Conservation (phyloP, 2,329 filamentous ascomycete genomes). For the Metarhizium brunneum region DNA sequence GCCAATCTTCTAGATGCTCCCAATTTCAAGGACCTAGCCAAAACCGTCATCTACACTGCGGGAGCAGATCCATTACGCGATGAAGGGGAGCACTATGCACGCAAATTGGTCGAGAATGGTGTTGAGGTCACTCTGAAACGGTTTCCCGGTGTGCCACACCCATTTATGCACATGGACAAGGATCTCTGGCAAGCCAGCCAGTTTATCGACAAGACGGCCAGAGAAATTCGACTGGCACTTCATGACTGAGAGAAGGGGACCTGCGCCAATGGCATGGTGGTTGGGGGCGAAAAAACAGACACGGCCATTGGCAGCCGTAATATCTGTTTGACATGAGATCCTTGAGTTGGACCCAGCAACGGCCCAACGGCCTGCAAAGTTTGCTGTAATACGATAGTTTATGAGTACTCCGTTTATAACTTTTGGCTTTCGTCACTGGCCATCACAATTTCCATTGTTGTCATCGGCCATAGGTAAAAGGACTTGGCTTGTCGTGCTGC, state of each 20-base stretch:
- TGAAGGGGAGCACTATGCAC: conserved; percentile 38
- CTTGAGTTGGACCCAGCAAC: background rate
- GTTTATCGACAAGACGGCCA: conserved; percentile 23
- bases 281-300: no score
- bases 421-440: no score
- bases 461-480: no score
- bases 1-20: conserved; percentile 26
- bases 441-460: no score
- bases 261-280: no score
- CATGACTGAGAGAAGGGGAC: conserved; percentile 3
- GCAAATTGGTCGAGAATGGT: conserved; percentile 31
- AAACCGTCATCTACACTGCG: conserved; percentile 32
- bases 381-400: no score
- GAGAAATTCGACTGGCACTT: conserved; percentile 20
- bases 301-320: background rate
- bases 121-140: conserved; percentile 34
- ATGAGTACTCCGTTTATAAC: no score
- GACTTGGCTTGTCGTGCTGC: no score
- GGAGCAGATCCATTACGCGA: conserved; percentile 36
- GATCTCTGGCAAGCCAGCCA: conserved; percentile 25
- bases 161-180: conserved; percentile 39
- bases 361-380: no score
- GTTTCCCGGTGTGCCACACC: conserved; percentile 38
- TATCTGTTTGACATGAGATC: background rate
- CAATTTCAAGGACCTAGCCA: conserved; percentile 22